A percentile compares a stretch with the other conserved stretches of the same genome.
Evolutionary conservation across 148 eudicot species (phyloP).

Genomic region (Polygonum aviculare): DNA sequence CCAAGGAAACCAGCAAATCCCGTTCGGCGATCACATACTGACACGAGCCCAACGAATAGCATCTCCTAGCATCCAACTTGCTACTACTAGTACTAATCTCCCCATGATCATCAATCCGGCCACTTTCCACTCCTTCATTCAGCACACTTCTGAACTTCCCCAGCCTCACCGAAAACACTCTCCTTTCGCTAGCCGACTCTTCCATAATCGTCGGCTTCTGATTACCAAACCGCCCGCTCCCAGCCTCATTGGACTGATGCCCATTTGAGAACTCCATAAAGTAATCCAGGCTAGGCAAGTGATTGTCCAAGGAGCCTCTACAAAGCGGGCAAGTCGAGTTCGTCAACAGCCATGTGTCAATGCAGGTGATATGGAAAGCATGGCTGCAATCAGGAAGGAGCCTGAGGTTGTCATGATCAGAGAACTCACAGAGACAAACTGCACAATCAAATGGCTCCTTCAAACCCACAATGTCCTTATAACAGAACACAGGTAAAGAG

Average conservation of each 20-base stretch:
- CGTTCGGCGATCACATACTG: conserved; percentile 44
- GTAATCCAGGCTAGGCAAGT: conserved; percentile 25
- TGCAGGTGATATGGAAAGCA: conserved; percentile 44
- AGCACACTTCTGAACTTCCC: conserved; percentile 45
- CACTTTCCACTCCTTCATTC: conserved; percentile 17
- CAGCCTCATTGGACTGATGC: conserved; percentile 15
- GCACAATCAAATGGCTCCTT: conserved; percentile 55
- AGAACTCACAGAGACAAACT: conserved; percentile 41
- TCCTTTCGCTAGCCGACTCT: conserved; percentile 20
- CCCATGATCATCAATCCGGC: conserved; percentile 2
- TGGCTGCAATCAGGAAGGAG: conserved; percentile 41
- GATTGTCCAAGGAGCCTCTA: conserved; percentile 24
- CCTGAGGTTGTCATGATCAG: conserved; percentile 31
- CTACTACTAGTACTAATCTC: conserved; percentile 33
- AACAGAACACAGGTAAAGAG: conserved; percentile 38
- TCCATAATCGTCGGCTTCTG: conserved; percentile 27
- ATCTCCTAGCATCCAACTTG: conserved; percentile 44
- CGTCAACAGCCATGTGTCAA: conserved; percentile 48
- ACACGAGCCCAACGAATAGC: conserved; percentile 48
- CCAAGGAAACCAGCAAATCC: conserved; percentile 27
- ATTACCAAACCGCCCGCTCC: conserved; percentile 12
- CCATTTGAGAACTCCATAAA: conserved; percentile 26
- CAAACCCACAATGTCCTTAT: conserved; percentile 29
- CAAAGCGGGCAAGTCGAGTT: conserved; percentile 57
- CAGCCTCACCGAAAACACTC: conserved; percentile 41